These are phyloP conservation scores for Amanita molliuscula DNA, from an alignment of 768 basidiomycete genomes.

Conservation along the genomic window DNA sequence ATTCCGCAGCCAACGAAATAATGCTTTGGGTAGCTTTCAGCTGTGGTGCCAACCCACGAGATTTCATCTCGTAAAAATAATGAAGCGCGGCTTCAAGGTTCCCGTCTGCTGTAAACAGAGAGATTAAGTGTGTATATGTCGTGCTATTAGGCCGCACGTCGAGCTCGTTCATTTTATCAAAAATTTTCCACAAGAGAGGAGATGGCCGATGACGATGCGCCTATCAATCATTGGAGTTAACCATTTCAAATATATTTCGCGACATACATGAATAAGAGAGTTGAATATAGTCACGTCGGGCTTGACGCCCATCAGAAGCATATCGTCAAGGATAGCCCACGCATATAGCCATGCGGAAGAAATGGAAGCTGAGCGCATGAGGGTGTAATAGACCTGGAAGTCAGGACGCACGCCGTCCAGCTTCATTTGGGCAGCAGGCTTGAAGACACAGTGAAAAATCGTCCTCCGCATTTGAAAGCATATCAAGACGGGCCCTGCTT, in stretches of 20 bases:
- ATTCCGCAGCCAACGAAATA: slow-evolving; percentile 41
- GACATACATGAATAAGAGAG: slow-evolving; percentile 44
- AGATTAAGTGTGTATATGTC: slow-evolving; percentile 46
- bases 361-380: slow-evolving; percentile 39
- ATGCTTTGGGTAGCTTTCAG: slow-evolving; percentile 39
- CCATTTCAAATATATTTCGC: not conserved
- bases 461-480: slow-evolving; percentile 18
- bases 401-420: slow-evolving; percentile 39
- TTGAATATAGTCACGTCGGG: slow-evolving; percentile 47
- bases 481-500: slow-evolving; percentile 20
- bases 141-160: slow-evolving; percentile 37
- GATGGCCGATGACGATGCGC: slow-evolving; percentile 30
- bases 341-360: slow-evolving; percentile 39
- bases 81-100: slow-evolving; percentile 63
- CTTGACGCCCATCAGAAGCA: slow-evolving; percentile 38
- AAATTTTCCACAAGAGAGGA: slow-evolving; percentile 34
- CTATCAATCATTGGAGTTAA: slow-evolving; percentile 17
- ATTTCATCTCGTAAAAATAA: slow-evolving; percentile 48
- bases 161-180: slow-evolving; percentile 45
- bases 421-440: slow-evolving; percentile 51
- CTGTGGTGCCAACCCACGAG: slow-evolving; percentile 37
- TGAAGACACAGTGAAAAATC: slow-evolving; percentile 30
- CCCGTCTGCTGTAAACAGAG: slow-evolving; percentile 28
- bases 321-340: slow-evolving; percentile 62
- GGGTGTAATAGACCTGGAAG: slow-evolving; percentile 40